Evolutionary conservation across 495 filamentous ascomycete genomes (phyloP), one percentile per base, ranked within the genome.

Genomic region (Annulohypoxylon moriforme): DNA sequence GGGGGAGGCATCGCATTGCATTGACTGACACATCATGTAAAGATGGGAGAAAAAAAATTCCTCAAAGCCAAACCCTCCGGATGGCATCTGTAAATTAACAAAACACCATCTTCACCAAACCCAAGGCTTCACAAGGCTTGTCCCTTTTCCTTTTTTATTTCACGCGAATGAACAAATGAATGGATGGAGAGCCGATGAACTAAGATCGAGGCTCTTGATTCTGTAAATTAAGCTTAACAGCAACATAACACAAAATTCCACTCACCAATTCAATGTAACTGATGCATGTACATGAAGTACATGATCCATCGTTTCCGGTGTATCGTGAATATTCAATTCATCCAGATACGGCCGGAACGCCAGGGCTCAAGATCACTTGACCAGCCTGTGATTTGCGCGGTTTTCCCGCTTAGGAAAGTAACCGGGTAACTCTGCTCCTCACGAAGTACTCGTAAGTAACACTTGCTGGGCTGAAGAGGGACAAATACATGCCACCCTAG

Each of bases 21-120:
- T 71, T 64, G 27, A 64, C 22, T 62, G 40, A 44, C 40, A 34
- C 65, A 60, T 74, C n/a, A 62, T 66, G 71, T 67, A 74, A 71
- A 71, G 71, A 74, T 74, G 71, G 62, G 57, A 66, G 67, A 60
- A 64, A 70, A 58, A 33, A 22, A 36, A 36, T 10, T n/a, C 36
- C 36, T 14, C 52, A 50, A 67, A 70, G 34, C 36, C 55, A 59
- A 63, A 63, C 42, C 31, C 66, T 57, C 14, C 34, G 57, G 57
- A 58, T 60, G 62, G 57, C 66, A 62, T 29, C 49, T 73, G 71
- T 73, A 73, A 69, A 70, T 66, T 69, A 73, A 69, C 60, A 69
- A 62, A 66, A 69, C 71, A 61, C 57, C 71, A 65, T 66, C 66
- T 69, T 73, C 64, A 69, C 55, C 22, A 52, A 67, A 44, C 22